Conservation (phyloP, 805 yeast genomes). For the Pichia deserticola region DNA sequence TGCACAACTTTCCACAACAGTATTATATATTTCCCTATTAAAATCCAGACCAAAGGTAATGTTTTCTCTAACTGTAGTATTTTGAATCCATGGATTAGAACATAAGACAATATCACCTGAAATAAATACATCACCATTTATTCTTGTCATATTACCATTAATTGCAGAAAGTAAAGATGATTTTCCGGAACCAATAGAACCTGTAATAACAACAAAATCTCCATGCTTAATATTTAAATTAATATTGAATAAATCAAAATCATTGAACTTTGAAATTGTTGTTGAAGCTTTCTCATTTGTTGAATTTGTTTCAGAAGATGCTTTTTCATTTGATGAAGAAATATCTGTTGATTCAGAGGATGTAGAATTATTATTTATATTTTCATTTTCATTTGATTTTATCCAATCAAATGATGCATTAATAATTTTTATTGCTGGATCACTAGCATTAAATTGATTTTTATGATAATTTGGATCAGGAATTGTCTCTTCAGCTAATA, state of each 20-base stretch:
- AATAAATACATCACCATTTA: constrained; percentile 42
- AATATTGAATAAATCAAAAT: constrained; percentile 39
- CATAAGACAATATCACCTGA: constrained; percentile 46
- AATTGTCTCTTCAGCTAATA: constrained; percentile 36
- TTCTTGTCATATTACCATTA: constrained; percentile 62
- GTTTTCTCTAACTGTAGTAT: constrained; percentile 69
- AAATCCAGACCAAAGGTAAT: constrained; percentile 54
- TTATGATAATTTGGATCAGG: constrained; percentile 18
- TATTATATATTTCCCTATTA: constrained; percentile 42
- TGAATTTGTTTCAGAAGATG: background rate
- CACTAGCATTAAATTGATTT: constrained; percentile 8
- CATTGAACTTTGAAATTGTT: background rate
- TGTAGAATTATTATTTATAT: too few species aligned
- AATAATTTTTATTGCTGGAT: constrained; percentile 38
- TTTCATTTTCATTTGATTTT: background rate
- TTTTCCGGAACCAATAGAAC: constrained; percentile 74
- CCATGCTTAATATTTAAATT: constrained; percentile 49
- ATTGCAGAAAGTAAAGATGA: constrained; percentile 64
- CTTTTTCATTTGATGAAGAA: constrained; percentile 24
- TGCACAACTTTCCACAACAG: constrained; percentile 58
- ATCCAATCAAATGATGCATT: constrained; percentile 62
- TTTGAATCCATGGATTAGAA: constrained; percentile 80
- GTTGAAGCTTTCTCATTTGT: background rate
- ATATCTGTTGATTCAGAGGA: too few species aligned
- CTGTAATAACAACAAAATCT: constrained; percentile 69